phyloP scores from a whole-genome alignment of 1,284 basidiomycete species.

The Rhodotorula sp. region DNA sequence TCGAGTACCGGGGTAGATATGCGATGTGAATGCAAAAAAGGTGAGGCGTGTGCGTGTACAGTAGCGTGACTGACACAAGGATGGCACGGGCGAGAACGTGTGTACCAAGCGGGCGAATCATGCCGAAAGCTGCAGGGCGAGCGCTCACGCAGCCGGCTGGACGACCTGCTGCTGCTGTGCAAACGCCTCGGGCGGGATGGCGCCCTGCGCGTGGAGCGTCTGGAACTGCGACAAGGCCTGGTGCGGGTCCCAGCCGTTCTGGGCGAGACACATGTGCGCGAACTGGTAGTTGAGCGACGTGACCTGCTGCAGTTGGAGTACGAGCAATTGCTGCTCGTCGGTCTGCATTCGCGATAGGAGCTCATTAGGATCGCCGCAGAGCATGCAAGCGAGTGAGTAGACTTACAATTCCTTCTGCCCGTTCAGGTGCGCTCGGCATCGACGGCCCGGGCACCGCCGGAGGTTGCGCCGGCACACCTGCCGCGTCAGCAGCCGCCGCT shows the following conservation, averaged over 20 bases:
- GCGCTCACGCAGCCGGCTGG: background rate
- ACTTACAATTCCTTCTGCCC: slow-evolving; percentile 20
- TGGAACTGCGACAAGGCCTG: slow-evolving; percentile 48
- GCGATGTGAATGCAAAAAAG: too few relatives aligned
- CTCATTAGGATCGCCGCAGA: background rate
- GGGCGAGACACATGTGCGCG: slow-evolving; percentile 49
- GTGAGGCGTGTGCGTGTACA: too few relatives aligned
- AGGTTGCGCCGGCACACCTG: slow-evolving; percentile 1
- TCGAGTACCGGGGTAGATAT: too few relatives aligned
- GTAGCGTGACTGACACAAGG: too few relatives aligned
- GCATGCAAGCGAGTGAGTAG: background rate
- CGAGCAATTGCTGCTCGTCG: slow-evolving; percentile 48
- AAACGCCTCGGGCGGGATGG: slow-evolving; percentile 38
- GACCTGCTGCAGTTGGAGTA: slow-evolving; percentile 47
- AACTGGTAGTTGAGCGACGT: slow-evolving; percentile 49
- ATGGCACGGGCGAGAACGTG: too few relatives aligned
- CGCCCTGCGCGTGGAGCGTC: slow-evolving; percentile 41
- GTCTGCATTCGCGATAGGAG: slow-evolving; percentile 18
- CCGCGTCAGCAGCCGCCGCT: slow-evolving; percentile 7
- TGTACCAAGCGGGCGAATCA: background rate
- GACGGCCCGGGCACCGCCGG: background rate
- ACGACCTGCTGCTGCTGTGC: background rate
- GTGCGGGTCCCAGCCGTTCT: slow-evolving; percentile 49
- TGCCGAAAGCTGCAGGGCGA: background rate
- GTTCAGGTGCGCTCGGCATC: background rate